Conservation (phyloP, 2,329 filamentous ascomycete genomes). For the Botrytis tulipae region DNA sequence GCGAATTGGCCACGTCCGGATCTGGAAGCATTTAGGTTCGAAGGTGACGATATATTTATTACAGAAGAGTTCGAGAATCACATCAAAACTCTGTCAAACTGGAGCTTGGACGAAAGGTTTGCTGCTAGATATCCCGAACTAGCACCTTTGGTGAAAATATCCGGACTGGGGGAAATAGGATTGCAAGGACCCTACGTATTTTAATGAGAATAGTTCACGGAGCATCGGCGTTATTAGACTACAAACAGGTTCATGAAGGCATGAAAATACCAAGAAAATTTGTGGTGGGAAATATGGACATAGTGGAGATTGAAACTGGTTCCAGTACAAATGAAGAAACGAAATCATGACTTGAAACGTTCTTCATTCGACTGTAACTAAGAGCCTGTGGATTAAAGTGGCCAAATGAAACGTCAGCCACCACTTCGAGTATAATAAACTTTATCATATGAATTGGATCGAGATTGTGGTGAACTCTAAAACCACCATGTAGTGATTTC, state of each 20-base stretch:
- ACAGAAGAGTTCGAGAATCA: slow-evolving; percentile 31
- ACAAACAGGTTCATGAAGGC: neutral
- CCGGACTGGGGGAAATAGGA: neutral
- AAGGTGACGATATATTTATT: slow-evolving; percentile 28
- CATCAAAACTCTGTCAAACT: slow-evolving; percentile 28
- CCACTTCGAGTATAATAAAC: neutral
- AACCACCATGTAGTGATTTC: neutral
- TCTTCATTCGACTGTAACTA: neutral
- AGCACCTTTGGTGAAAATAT: slow-evolving; percentile 18
- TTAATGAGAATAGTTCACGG: neutral
- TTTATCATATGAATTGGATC: neutral
- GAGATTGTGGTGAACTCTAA: neutral
- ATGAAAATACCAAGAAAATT: slow-evolving; percentile 11
- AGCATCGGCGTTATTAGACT: neutral
- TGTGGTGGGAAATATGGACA: neutral
- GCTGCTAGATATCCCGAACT: slow-evolving; percentile 33
- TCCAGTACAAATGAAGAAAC: neutral
- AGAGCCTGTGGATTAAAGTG: neutral
- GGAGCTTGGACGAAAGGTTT: slow-evolving; percentile 34
- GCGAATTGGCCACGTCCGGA: slow-evolving; percentile 40
- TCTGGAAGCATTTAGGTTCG: slow-evolving; percentile 27
- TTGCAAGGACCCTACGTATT: neutral
- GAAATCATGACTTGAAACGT: neutral
- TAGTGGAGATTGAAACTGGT: neutral
- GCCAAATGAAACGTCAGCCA: neutral